phyloP scores from a whole-genome alignment of 2,329 filamentous ascomycete species.

The Stagonosporopsis cucurbitacearum region DNA sequence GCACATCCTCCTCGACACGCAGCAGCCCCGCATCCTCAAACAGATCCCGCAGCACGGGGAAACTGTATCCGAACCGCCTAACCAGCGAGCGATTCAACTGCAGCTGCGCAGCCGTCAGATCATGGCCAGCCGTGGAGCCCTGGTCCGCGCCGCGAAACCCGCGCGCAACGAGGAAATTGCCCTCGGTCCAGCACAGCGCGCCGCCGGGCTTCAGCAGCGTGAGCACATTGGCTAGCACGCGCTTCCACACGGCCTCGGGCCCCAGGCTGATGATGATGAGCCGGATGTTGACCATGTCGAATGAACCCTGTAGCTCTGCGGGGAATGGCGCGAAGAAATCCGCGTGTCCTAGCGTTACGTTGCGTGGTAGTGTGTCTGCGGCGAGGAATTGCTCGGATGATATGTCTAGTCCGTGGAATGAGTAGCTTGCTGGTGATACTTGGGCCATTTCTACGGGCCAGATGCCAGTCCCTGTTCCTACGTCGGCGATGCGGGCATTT shows the following conservation, averaged over 20 bases:
- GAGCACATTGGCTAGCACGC: constrained; percentile 31
- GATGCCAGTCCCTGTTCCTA: constrained; percentile 42
- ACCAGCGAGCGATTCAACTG: constrained; percentile 31
- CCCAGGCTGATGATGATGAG: constrained; percentile 41
- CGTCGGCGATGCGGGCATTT: constrained; percentile 38
- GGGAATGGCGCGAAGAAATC: constrained; percentile 42
- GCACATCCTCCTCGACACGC: constrained; percentile 32
- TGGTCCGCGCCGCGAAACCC: constrained; percentile 27
- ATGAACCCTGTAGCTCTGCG: constrained; percentile 30
- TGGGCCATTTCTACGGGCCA: constrained; percentile 36
- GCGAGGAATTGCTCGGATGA: constrained; percentile 32
- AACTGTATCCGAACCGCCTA: constrained; percentile 34
- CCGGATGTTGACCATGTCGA: constrained; percentile 41
- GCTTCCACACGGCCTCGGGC: constrained; percentile 26
- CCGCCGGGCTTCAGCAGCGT: constrained; percentile 40
- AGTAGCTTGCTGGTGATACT: constrained; percentile 27
- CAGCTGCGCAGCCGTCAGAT: constrained; percentile 28
- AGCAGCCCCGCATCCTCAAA: constrained; percentile 28
- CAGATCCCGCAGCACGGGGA: constrained; percentile 26
- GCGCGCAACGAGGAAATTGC: constrained; percentile 32
- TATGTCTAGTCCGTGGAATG: constrained; percentile 41
- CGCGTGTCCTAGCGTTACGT: constrained; percentile 30
- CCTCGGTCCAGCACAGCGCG: constrained; percentile 40
- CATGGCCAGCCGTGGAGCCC: constrained; percentile 23
- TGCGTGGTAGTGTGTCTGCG: constrained; percentile 21